These are phyloP conservation scores for Didymella pomorum DNA, from an alignment of 2,329 filamentous ascomycete genomes.

Conservation along the genomic window DNA sequence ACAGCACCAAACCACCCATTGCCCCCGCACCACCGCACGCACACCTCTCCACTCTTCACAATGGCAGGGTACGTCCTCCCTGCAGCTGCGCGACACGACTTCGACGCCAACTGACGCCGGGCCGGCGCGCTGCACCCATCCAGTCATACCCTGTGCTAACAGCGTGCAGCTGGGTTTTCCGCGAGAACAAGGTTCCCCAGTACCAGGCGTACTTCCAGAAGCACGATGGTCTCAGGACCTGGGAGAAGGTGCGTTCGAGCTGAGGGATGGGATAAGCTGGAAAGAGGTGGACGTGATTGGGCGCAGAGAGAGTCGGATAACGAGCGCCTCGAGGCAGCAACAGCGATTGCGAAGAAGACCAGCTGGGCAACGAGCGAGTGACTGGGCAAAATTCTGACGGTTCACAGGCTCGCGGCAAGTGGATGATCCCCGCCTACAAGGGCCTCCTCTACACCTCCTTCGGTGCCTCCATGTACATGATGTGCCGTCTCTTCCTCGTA, in stretches of 20 bases:
- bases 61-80: constrained; percentile 53
- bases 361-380: background rate
- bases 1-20: constrained; percentile 46
- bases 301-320: background rate
- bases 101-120: constrained; percentile 10
- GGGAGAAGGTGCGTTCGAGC: constrained; percentile 73
- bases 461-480: constrained; percentile 74
- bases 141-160: constrained; percentile 40
- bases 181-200: constrained; percentile 77
- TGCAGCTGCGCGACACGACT: constrained; percentile 23
- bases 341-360: background rate
- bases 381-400: constrained; percentile 25
- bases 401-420: constrained; percentile 68
- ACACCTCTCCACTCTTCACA: constrained; percentile 50
- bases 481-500: constrained; percentile 72
- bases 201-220: constrained; percentile 79
- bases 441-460: constrained; percentile 68
- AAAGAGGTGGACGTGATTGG: constrained; percentile 22
- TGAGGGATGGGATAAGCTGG: constrained; percentile 11
- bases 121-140: constrained; percentile 22
- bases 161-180: constrained; percentile 62
- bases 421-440: constrained; percentile 74
- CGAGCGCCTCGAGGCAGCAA: constrained; percentile 5
- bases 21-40: constrained; percentile 37
- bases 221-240: constrained; percentile 75